phyloP scores from a whole-genome alignment of 2,329 filamentous ascomycete genomes.

The Diplodia seriata region DNA sequence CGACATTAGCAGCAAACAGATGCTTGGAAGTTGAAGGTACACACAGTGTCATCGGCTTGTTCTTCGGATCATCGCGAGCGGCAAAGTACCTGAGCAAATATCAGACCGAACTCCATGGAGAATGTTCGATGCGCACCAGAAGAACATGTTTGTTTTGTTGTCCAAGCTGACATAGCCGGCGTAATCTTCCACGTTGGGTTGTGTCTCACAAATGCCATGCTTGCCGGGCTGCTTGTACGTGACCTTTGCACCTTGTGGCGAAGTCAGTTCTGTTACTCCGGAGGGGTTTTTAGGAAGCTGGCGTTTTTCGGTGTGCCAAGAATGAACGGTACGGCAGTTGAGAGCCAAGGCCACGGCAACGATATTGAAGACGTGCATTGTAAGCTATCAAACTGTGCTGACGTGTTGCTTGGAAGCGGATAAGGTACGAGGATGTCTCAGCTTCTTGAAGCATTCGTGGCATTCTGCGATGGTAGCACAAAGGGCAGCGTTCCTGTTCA shows the following conservation, averaged over 20 bases:
- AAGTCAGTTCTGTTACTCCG: conserved; percentile 45
- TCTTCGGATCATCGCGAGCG: neutral
- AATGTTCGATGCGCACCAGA: conserved; percentile 45
- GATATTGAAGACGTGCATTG: neutral
- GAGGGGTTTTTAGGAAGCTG: neutral
- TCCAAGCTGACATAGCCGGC: conserved; percentile 47
- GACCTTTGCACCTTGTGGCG: conserved; percentile 5
- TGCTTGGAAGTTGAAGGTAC: neutral
- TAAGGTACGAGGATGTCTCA: neutral
- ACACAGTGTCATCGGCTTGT: conserved; percentile 12
- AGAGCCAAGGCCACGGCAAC: conserved; percentile 1
- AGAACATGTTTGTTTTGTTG: conserved; percentile 50
- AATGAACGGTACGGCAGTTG: neutral
- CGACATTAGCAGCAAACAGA: neutral
- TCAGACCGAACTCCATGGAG: neutral
- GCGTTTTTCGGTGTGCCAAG: neutral
- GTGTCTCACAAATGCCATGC: conserved; percentile 53
- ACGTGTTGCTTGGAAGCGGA: neutral
- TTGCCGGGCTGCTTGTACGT: conserved; percentile 12
- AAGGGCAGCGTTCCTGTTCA: conserved; percentile 1
- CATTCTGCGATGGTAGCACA: neutral
- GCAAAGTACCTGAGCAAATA: neutral
- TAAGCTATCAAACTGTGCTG: neutral
- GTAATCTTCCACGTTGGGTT: conserved; percentile 46
- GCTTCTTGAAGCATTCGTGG: conserved; percentile 1